phyloP scores from a whole-genome alignment of 495 filamentous ascomycete species.

The Articulospora tetracladia region DNA sequence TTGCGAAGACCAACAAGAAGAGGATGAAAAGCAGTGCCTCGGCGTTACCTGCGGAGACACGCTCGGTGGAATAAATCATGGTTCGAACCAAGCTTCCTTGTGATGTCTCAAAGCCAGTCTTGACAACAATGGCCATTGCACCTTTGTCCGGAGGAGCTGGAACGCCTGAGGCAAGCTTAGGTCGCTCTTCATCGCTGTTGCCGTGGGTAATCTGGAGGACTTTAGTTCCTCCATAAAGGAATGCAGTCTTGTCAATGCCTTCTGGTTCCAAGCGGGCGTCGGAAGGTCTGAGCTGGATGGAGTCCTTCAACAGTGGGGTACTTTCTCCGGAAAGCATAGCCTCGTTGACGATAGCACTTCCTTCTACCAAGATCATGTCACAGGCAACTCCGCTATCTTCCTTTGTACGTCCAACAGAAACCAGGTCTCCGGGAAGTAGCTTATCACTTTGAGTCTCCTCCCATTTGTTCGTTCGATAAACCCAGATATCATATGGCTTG shows the following conservation, averaged over 20 bases:
- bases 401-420: conserved; percentile 91
- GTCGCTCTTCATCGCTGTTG: conserved; percentile 66
- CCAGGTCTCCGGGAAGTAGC: conserved; percentile 92
- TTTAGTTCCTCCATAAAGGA: conserved; percentile 96
- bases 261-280: conserved; percentile 86
- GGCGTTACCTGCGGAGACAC: conserved; percentile 93
- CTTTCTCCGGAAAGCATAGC: conserved; percentile 99
- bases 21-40: conserved; percentile 95
- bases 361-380: conserved; percentile 93
- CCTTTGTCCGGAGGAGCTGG: conserved; percentile 79
- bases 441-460: conserved; percentile 87
- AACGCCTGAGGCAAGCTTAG: conserved; percentile 68
- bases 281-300: conserved; percentile 82
- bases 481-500: conserved; percentile 92
- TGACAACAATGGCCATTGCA: conserved; percentile 88
- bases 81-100: conserved; percentile 96
- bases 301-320: conserved; percentile 94
- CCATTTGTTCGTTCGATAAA: conserved; percentile 83
- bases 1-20: conserved; percentile 91
- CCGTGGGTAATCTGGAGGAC: conserved; percentile 91
- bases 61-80: conserved; percentile 99
- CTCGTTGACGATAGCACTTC: conserved; percentile 96
- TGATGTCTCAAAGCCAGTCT: conserved; percentile 98
- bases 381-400: conserved; percentile 96
- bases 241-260: conserved; percentile 91